Conservation (phyloP, 2,329 filamentous ascomycete genomes). For the Xylaria sp. region DNA sequence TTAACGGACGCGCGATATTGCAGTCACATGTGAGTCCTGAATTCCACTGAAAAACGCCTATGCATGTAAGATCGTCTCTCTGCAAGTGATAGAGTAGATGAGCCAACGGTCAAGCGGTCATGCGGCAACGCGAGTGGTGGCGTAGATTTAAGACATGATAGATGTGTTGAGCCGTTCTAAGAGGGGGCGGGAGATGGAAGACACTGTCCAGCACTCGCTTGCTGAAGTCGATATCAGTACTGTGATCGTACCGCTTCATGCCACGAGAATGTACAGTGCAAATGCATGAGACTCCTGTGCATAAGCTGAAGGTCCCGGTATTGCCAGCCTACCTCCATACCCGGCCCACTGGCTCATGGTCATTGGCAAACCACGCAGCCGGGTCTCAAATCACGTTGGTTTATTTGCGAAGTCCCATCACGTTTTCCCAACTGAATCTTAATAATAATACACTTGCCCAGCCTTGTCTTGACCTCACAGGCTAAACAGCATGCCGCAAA, state of each 20-base stretch:
- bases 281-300: background rate
- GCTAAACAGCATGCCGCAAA: background rate
- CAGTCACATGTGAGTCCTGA: background rate
- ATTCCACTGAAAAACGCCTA: background rate
- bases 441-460: background rate
- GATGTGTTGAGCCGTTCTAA: background rate
- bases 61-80: background rate
- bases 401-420: background rate
- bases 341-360: conserved; percentile 23
- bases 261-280: too few species aligned
- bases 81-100: background rate
- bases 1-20: background rate
- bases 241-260: too few species aligned
- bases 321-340: conserved; percentile 14
- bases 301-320: background rate
- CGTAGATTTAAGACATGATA: background rate
- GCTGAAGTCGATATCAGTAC: too few species aligned
- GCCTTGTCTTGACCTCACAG: background rate
- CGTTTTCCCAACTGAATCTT: background rate
- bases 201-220: too few species aligned
- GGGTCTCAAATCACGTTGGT: conserved; percentile 21
- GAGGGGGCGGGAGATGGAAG: background rate
- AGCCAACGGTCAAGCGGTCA: background rate
- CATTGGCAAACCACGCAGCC: conserved; percentile 21
- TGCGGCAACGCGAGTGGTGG: background rate